Base-by-base conservation (phyloP, 1,139 yeast species). In the Kodamaea ohmeri region DNA sequence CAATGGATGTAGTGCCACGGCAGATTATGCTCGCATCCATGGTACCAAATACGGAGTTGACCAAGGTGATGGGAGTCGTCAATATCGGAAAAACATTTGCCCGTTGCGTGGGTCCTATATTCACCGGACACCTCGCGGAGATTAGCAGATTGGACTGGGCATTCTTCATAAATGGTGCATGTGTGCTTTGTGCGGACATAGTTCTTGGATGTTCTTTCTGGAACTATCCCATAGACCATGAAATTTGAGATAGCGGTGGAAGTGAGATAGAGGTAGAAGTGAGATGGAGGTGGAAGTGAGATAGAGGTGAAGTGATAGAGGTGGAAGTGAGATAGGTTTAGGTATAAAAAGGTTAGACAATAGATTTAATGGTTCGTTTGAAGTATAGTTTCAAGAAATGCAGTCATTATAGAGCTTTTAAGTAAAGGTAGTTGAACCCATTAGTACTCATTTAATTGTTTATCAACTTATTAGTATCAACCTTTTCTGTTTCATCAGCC, bases 1-100 rank as follows among this genome's bases (percentile, higher is more conserved):
- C 89, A 0, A 87, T 88, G 92, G 97, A 89, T 55, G 96, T 88
- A 20, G 94, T 88, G 2, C 96, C 96, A 6, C 72, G 97, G 38
- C 96, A 88, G 58, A 78, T 88, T 4, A 65, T 89, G 31, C 61
- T 88, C 27, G 79, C 95, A 0, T 74, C 86, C 2, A 67, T 87
- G 14, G 79, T 89, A 38, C 72, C 73, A 12, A 70, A 74, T 8
- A 60, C 67, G 9, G 94, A 86, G 41, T 63, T 89, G 33, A 80
- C 95, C 4, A 76, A 73, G 49, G 92, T 84, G 2, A 75, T 89
- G 81, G 96, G 96, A 1, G 67, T 84, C 3, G 95, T 88, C 4
- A 88, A 88, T 52, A 81, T 88, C 26, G 89, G 85, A 18, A 88
- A 88, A 57, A 89, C 96, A 1, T 70, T 85, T 48, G 94, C 95